A percentile compares a stretch with the other conserved stretches of the same genome.
Conservation (phyloP, 345 rosid genomes). For the rapeseed (Brassica napus) region Da-Ae NC_063448.1:11891501-11892000, state of each 20-base stretch:
- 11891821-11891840: constrained; percentile 66
- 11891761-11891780: constrained; percentile 81
- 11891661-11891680: constrained; percentile 11
- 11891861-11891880: constrained; percentile 33
- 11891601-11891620: not conserved
- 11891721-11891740: constrained; percentile 94
- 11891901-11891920: constrained; percentile 15
- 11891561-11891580: constrained; percentile 93
- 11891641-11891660: constrained; percentile 10
- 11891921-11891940: constrained; percentile 71
- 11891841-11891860: constrained; percentile 61
- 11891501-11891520: constrained; percentile 69
- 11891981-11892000: constrained; percentile 46
- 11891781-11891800: constrained; percentile 75
- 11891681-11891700: constrained; percentile 81
- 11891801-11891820: constrained; percentile 70
- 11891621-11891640: no score
- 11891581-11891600: constrained; percentile 71
- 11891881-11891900: constrained; percentile 8
- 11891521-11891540: constrained; percentile 72
- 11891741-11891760: constrained; percentile 95
- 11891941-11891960: constrained; percentile 75
- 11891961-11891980: constrained; percentile 73
- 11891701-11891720: constrained; percentile 90
- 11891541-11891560: constrained; percentile 79